A percentile compares a stretch with the other conserved stretches of the same genome.
phyloP scores from a whole-genome alignment of 495 filamentous ascomycete genomes.

The Trichoderma gamsii region DNA sequence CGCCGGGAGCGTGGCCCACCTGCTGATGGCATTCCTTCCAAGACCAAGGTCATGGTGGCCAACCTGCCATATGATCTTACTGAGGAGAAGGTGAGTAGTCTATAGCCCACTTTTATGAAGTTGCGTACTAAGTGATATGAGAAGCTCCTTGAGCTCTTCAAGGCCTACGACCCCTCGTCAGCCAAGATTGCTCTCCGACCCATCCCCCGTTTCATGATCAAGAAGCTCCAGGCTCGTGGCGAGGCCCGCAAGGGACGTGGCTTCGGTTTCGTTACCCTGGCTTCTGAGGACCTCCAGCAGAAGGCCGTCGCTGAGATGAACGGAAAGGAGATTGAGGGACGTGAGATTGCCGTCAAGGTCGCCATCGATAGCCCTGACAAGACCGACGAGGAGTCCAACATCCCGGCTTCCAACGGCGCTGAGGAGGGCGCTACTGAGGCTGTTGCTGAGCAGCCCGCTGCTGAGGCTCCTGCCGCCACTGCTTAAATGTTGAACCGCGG shows the following conservation, averaged over 20 bases:
- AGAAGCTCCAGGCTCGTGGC: conserved; percentile 95
- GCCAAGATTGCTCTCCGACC: conserved; percentile 98
- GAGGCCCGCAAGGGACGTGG: conserved; percentile 99
- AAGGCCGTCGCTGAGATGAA: conserved; percentile 98
- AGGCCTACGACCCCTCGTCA: conserved; percentile 76
- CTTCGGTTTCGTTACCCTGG: conserved; percentile 95
- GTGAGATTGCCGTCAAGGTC: conserved; percentile 99
- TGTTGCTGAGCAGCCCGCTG: conserved; percentile 5
- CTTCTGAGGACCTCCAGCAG: conserved; percentile 90
- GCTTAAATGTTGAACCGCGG: neutral
- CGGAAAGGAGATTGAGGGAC: conserved; percentile 95
- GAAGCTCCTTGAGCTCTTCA: conserved; percentile 94
- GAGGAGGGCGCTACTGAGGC: too few species aligned
- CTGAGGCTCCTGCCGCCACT: conserved; percentile 12
- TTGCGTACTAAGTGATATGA: conserved; percentile 9
- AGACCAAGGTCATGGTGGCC: conserved; percentile 99
- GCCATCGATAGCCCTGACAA: conserved; percentile 99
- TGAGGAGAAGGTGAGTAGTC: conserved; percentile 77
- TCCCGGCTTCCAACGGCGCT: conserved; percentile 36
- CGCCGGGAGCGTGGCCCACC: conserved; percentile 86
- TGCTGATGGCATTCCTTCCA: conserved; percentile 94
- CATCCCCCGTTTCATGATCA: conserved; percentile 99
- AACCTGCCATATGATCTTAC: conserved; percentile 96
- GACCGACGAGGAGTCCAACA: conserved; percentile 74
- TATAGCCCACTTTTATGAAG: neutral